These are phyloP conservation scores for Benincasa hispida DNA, from an alignment of 306 rosid genomes.

Conservation along the genomic window DNA sequence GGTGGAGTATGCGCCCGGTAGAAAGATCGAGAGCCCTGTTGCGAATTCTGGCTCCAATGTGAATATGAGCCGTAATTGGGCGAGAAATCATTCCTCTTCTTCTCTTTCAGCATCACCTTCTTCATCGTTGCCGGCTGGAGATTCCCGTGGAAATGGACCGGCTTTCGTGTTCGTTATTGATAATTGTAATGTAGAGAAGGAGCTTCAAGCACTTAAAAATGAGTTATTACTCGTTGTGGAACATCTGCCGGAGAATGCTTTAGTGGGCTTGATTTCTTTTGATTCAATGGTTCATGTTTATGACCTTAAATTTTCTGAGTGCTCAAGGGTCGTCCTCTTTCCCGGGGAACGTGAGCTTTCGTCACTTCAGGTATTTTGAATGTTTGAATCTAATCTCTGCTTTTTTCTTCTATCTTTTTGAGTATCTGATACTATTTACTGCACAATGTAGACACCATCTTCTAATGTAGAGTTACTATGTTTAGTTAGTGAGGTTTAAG, in stretches of 20 bases:
- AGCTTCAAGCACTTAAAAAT: slow-evolving; percentile 51
- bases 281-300: slow-evolving; percentile 72
- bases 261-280: slow-evolving; percentile 54
- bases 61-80: slow-evolving; percentile 18
- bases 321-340: slow-evolving; percentile 39
- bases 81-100: slow-evolving; percentile 21
- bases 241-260: slow-evolving; percentile 46
- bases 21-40: slow-evolving; percentile 10
- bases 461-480: not conserved
- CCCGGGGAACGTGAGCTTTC: slow-evolving; percentile 52
- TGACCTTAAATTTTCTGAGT: slow-evolving; percentile 49
- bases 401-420: not conserved
- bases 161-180: slow-evolving; percentile 63
- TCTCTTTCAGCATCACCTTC: slow-evolving; percentile 26
- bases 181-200: slow-evolving; percentile 31
- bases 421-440: not conserved
- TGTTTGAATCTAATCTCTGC: not conserved
- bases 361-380: slow-evolving; percentile 42
- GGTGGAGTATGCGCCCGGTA: slow-evolving; percentile 48
- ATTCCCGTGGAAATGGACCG: slow-evolving; percentile 29
- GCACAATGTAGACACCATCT: not conserved
- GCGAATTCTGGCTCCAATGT: slow-evolving; percentile 13
- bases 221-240: slow-evolving; percentile 47
- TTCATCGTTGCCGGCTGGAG: slow-evolving; percentile 16
- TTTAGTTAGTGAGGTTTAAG: not conserved